Evolutionary conservation across 73 alveolate genomes (phyloP).

Genomic region (Blepharisma stoltei): DNA sequence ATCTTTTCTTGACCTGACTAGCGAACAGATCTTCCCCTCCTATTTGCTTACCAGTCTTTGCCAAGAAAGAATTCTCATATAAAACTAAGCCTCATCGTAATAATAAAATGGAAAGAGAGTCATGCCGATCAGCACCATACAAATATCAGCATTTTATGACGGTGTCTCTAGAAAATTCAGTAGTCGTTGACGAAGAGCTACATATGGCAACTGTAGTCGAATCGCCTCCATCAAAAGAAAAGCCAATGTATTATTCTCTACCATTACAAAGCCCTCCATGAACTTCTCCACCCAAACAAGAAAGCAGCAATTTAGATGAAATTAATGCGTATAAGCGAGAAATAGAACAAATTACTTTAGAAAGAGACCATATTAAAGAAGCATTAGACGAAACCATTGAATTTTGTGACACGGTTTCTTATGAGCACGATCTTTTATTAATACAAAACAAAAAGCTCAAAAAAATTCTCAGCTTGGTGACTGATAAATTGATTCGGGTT

Average conservation of each 20-base stretch:
- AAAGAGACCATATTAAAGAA: constrained; percentile 20
- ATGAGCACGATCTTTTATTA: constrained; percentile 15
- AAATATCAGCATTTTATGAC: too few relatives aligned
- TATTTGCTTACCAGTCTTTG: too few relatives aligned
- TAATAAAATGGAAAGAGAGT: too few relatives aligned
- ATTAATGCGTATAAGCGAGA: not conserved
- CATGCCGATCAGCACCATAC: too few relatives aligned
- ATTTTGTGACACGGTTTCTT: constrained; percentile 12
- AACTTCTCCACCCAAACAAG: too few relatives aligned
- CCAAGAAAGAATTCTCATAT: too few relatives aligned
- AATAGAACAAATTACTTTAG: not conserved
- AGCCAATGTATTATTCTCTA: not conserved
- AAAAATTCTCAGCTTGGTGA: constrained; percentile 2
- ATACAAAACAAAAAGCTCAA: constrained; percentile 20
- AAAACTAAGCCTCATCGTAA: too few relatives aligned
- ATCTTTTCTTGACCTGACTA: too few relatives aligned
- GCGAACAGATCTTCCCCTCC: too few relatives aligned
- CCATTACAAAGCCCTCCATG: too few relatives aligned
- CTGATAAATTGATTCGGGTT: constrained; percentile 18
- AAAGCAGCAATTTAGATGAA: not conserved
- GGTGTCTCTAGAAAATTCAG: not conserved
- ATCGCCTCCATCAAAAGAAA: constrained; percentile 25
- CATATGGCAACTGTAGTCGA: constrained; percentile 16
- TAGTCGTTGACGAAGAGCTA: not conserved
- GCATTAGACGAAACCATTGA: constrained; percentile 20